These are phyloP conservation scores for Kazachstania psychrophila DNA, from an alignment of 805 yeast species.

Conservation along the genomic window DNA sequence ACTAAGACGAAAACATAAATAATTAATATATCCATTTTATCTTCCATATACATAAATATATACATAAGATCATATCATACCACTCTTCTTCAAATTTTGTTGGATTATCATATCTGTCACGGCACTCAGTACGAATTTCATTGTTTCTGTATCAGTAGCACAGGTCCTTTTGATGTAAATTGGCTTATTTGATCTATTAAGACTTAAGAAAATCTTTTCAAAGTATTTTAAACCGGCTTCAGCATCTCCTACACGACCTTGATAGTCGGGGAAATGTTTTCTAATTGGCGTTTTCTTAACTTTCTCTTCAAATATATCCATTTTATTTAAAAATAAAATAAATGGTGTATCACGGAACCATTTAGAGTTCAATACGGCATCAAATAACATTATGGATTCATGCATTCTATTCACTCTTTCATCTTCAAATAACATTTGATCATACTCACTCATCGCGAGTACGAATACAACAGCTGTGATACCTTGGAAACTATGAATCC, in stretches of 20 bases:
- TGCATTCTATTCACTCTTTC: slow-evolving; percentile 81
- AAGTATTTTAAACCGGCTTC: slow-evolving; percentile 65
- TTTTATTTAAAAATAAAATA: slow-evolving; percentile 80
- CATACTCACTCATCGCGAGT: slow-evolving; percentile 84
- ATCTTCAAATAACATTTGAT: slow-evolving; percentile 86
- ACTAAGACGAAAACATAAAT: neutral
- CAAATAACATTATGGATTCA: slow-evolving; percentile 79
- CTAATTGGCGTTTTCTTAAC: slow-evolving; percentile 55
- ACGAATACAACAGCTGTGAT: slow-evolving; percentile 84
- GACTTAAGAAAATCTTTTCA: slow-evolving; percentile 52
- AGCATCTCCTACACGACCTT: slow-evolving; percentile 53
- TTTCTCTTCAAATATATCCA: slow-evolving; percentile 70
- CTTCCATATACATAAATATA: neutral
- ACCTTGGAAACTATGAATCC: slow-evolving; percentile 92
- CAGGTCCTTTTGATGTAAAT: slow-evolving; percentile 88
- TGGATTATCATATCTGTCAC: slow-evolving; percentile 87
- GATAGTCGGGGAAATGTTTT: slow-evolving; percentile 68
- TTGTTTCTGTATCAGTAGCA: slow-evolving; percentile 85
- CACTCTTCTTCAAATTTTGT: slow-evolving; percentile 70
- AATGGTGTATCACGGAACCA: slow-evolving; percentile 86
- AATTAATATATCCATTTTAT: neutral
- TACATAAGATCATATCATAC: slow-evolving; percentile 45
- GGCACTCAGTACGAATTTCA: slow-evolving; percentile 85
- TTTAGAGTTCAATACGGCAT: slow-evolving; percentile 69
- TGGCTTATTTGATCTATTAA: slow-evolving; percentile 59